Base-by-base conservation (phyloP, 352 stramenopile genomes). In the Aphanomyces invadans region DNA sequence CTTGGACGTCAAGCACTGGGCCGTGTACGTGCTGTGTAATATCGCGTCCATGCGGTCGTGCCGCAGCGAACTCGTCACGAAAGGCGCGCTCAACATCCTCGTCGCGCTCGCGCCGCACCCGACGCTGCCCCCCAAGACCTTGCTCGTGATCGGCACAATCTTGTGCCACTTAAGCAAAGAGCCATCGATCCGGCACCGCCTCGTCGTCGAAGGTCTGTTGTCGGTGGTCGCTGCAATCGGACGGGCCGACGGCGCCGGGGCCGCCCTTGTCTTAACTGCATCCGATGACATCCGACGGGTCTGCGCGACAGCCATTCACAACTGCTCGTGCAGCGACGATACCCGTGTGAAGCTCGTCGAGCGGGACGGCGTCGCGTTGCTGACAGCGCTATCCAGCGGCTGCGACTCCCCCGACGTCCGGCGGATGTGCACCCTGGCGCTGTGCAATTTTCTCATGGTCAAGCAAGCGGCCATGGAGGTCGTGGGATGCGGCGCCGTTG, bases 81-180 rank as follows among this genome's bases (percentile, higher is more conserved):
- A 90, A 73, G 84, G 84, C 1, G 78, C 74, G 28, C 78, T 93
- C 57, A 74, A 73, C 1, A 76, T 74, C 1, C 71, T 93, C 4
- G 70, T 79, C 0, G 77, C 83, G 2, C 71, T 93, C 3, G 28
- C 60, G 1, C 17, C n/a, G 25, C 25, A 42, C 4, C 39, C 68
- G 71, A 66, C 3, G 74, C 75, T 0, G 69, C 72, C 1, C 63
- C 54, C 62, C 0, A 65, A 74, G 0, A 83, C 80, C 0, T 87
- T 87, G 44, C 74, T 69, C 25, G 54, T 90, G n/a, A 78, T 90
- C 11, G 81, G 70, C 10, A 74, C 71, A 2, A 80, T 77, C 21
- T 63, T 93, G 0, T 86, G 77, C 72, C 84, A 91, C 39, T 36
- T 93, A 1, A 91, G 80, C 57, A 90, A 90, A 75, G 82, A 91